A percentile compares a stretch with the other conserved stretches of the same genome.
Evolutionary conservation across 1,284 basidiomycete species (phyloP).

Genomic region (Ceratobasidium sp.): DNA sequence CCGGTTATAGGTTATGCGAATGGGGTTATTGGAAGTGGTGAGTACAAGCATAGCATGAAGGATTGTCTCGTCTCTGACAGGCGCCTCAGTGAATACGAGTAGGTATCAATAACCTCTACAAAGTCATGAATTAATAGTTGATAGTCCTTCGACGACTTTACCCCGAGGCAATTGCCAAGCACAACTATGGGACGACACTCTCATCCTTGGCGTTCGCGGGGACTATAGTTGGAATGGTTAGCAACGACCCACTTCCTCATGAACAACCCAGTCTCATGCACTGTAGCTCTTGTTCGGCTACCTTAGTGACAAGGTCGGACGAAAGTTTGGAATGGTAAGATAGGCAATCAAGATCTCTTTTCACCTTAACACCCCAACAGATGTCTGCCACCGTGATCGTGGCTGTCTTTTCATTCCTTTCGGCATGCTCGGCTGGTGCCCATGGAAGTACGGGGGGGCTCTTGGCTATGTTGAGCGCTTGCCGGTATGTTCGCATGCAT

Average conservation of each 20-base stretch:
- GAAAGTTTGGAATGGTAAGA: constrained; percentile 85
- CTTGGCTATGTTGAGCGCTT: constrained; percentile 78
- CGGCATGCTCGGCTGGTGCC: constrained; percentile 83
- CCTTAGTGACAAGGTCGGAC: constrained; percentile 83
- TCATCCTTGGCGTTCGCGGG: constrained; percentile 79
- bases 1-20: constrained; percentile 76
- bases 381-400: constrained; percentile 81
- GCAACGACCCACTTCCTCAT: constrained; percentile 1
- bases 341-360: constrained; percentile 41
- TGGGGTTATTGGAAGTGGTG: constrained; percentile 75
- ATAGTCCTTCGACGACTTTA: constrained; percentile 32
- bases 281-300: constrained; percentile 55
- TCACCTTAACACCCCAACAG: constrained; percentile 49
- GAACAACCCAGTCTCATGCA: constrained; percentile 41
- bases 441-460: constrained; percentile 72
- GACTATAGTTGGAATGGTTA: constrained; percentile 69
- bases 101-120: constrained; percentile 44
- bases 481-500: constrained; percentile 61
- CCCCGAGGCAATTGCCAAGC: constrained; percentile 11
- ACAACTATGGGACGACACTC: constrained; percentile 67
- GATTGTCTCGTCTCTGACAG: too few relatives aligned
- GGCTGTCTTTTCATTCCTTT: constrained; percentile 78
- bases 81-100: constrained; percentile 66
- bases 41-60: constrained; percentile 46
- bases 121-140: neutral